Conservation (phyloP, 768 basidiomycete genomes). For the Mycena polygramma region DNA sequence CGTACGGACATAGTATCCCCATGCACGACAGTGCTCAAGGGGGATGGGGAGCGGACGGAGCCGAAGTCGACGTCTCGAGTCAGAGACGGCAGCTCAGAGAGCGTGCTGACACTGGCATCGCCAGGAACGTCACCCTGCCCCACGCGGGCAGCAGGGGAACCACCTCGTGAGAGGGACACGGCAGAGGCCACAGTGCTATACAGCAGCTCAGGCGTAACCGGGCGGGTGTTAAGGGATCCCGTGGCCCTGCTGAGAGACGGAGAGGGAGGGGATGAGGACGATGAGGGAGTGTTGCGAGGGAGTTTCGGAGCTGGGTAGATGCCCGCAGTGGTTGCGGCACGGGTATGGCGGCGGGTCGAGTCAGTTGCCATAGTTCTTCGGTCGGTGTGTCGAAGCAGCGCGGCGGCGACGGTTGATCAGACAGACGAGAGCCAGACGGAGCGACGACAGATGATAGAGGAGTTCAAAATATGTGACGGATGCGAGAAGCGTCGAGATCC, state of each 20-base stretch:
- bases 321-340: constrained; percentile 10
- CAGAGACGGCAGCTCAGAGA: constrained; percentile 4
- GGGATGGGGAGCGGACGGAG: background rate
- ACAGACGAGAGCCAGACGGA: background rate
- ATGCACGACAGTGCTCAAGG: background rate
- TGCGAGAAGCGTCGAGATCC: background rate
- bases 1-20: background rate
- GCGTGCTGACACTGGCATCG: background rate
- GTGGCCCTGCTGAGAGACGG: background rate
- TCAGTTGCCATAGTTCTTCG: background rate
- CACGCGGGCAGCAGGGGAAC: constrained; percentile 1
- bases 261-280: background rate
- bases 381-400: background rate
- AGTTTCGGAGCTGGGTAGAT: background rate
- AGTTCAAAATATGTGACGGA: constrained; percentile 7
- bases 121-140: constrained; percentile 1
- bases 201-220: constrained; percentile 8
- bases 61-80: background rate
- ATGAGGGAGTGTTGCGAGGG: background rate
- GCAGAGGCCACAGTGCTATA: constrained; percentile 4
- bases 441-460: background rate
- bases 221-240: constrained; percentile 11
- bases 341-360: constrained; percentile 4
- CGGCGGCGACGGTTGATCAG: constrained; percentile 1
- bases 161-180: constrained; percentile 2